These are phyloP conservation scores for Capsella rubella DNA, from an alignment of 441 rosid species.

Conservation along the genomic window DNA sequence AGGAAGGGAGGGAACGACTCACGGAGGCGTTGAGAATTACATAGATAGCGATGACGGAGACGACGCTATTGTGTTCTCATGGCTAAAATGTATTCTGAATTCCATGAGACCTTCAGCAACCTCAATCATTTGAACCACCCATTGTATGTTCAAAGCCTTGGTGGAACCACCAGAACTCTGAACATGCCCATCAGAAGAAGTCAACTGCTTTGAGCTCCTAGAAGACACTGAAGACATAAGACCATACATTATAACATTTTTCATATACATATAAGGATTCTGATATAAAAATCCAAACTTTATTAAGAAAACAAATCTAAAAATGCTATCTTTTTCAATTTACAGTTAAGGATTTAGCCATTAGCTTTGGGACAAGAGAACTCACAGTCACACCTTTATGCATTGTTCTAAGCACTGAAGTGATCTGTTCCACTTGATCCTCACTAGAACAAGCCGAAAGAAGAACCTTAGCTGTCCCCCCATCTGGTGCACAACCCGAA, in stretches of 20 bases:
- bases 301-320: neutral
- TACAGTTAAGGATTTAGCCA: slow-evolving; percentile 28
- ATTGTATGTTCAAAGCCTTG: slow-evolving; percentile 90
- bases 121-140: slow-evolving; percentile 90
- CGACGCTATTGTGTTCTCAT: no score
- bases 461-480: slow-evolving; percentile 88
- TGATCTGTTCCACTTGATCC: slow-evolving; percentile 81
- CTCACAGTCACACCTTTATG: slow-evolving; percentile 55
- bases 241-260: slow-evolving; percentile 34
- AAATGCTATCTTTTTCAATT: neutral
- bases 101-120: slow-evolving; percentile 98
- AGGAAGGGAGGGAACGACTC: slow-evolving; percentile 49
- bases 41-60: slow-evolving; percentile 67
- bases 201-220: slow-evolving; percentile 61
- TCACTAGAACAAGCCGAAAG: slow-evolving; percentile 78
- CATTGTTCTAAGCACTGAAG: slow-evolving; percentile 76
- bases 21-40: slow-evolving; percentile 67
- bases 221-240: slow-evolving; percentile 51
- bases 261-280: neutral
- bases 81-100: no score
- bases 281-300: slow-evolving; percentile 35
- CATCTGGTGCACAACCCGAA: slow-evolving; percentile 82
- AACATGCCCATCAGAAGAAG: slow-evolving; percentile 67
- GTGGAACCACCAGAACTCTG: slow-evolving; percentile 71
- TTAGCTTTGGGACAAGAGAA: slow-evolving; percentile 35